Percentiles rank a stretch among this genome's conserved stretches.
Conservation (phyloP, 2,329 filamentous ascomycete genomes). For the Fusarium domesticum region DNA sequence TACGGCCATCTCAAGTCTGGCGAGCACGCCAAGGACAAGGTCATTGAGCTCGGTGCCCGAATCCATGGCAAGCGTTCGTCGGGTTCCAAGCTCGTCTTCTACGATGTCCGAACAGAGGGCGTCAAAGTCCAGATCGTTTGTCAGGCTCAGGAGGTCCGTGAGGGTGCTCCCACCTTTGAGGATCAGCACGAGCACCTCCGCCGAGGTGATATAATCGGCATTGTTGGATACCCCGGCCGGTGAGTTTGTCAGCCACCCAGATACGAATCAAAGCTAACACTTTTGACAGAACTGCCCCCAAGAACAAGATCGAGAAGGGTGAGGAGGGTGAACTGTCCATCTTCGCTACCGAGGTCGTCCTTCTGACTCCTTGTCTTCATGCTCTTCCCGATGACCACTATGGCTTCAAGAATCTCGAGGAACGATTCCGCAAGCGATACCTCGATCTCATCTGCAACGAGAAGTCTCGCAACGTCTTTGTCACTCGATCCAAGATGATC, state of each 20-base stretch:
- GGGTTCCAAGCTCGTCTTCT: conserved; percentile 86
- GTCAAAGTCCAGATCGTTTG: conserved; percentile 87
- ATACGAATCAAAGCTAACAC: conserved; percentile 19
- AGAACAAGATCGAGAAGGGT: conserved; percentile 79
- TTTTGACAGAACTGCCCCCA: conserved; percentile 69
- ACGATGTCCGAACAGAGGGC: conserved; percentile 59
- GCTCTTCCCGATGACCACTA: conserved; percentile 75
- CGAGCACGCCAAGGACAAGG: conserved; percentile 72
- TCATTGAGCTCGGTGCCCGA: conserved; percentile 75
- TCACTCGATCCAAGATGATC: conserved; percentile 83
- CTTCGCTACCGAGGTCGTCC: conserved; percentile 80
- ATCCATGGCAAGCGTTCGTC: conserved; percentile 85
- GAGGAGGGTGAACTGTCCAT: conserved; percentile 80
- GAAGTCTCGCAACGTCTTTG: conserved; percentile 74
- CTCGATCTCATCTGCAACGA: conserved; percentile 98
- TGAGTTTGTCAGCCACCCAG: conserved; percentile 9
- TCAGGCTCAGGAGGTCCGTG: conserved; percentile 73
- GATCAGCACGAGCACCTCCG: conserved; percentile 87
- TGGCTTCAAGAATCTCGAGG: conserved; percentile 93
- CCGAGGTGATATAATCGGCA: conserved; percentile 86
- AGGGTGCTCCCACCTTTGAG: conserved; percentile 67
- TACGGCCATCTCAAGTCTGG: conserved; percentile 84
- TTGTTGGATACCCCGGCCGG: conserved; percentile 30
- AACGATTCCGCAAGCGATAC: conserved; percentile 88
- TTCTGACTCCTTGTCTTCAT: conserved; percentile 88